A percentile compares a stretch with the other conserved stretches of the same genome.
phyloP scores from a whole-genome alignment of 148 eudicot species.

The Rhododendron williamsianum region DNA sequence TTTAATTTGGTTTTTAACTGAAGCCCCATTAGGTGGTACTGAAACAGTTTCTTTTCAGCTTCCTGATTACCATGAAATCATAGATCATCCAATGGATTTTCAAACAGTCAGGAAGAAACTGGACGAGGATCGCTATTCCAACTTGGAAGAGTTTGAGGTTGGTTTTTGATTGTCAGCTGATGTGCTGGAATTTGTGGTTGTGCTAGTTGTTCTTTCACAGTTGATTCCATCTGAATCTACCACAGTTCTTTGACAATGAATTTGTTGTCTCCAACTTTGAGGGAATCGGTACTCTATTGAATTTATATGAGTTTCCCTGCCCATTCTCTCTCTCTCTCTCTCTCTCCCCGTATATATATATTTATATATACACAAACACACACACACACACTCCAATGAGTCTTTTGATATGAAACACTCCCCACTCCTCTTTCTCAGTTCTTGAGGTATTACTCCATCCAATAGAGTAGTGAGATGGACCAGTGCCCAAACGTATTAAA shows the following conservation, averaged over 20 bases:
- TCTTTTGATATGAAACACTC: not conserved
- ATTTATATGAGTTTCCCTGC: not conserved
- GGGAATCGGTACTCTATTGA: not conserved
- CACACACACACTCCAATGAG: not conserved
- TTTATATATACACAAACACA: too few relatives aligned
- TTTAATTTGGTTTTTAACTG: not conserved
- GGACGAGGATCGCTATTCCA: slow-evolving; percentile 35
- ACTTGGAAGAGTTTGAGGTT: slow-evolving; percentile 83
- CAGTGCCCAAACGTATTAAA: not conserved
- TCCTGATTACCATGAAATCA: slow-evolving; percentile 78
- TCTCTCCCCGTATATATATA: too few relatives aligned
- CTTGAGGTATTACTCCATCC: not conserved
- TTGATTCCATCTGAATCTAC: not conserved
- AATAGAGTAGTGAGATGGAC: not conserved
- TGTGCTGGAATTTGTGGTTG: not conserved
- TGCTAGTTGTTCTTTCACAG: not conserved
- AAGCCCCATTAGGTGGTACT: not conserved
- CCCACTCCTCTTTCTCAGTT: not conserved
- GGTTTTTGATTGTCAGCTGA: slow-evolving; percentile 11
- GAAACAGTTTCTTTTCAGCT: slow-evolving; percentile 44
- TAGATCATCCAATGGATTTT: slow-evolving; percentile 82
- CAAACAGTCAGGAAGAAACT: slow-evolving; percentile 72
- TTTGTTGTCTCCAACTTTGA: not conserved
- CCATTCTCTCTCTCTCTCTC: not conserved
- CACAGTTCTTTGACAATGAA: not conserved